Conservation (phyloP, 108 stramenopile genomes). For the Cyclostephanos tholiformis region DNA sequence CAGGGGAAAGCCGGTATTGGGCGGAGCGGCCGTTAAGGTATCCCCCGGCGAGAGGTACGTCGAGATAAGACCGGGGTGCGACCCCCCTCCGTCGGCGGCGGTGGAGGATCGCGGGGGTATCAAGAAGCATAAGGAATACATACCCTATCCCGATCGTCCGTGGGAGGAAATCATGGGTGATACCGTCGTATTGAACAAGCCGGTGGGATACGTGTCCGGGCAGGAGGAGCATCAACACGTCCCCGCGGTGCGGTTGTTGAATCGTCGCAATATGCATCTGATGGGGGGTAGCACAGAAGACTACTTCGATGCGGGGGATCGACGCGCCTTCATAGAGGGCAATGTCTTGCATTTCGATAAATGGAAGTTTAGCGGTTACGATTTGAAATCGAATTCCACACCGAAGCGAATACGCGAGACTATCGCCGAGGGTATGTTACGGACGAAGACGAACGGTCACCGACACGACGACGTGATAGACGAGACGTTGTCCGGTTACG, state of each 20-base stretch:
- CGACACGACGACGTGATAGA: slow-evolving; percentile 12
- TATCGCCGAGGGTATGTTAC: background rate
- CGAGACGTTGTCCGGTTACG: slow-evolving; percentile 54
- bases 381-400: slow-evolving; percentile 13
- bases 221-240: slow-evolving; percentile 67
- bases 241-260: slow-evolving; percentile 67
- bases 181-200: slow-evolving; percentile 80
- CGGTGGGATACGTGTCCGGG: slow-evolving; percentile 74
- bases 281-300: slow-evolving; percentile 1
- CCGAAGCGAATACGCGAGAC: slow-evolving; percentile 15
- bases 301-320: background rate
- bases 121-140: slow-evolving; percentile 13
- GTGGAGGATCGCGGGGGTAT: background rate
- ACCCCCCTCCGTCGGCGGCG: background rate
- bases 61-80: slow-evolving; percentile 30
- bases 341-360: slow-evolving; percentile 23
- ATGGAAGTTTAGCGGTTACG: slow-evolving; percentile 20
- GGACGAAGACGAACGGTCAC: background rate
- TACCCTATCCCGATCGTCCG: slow-evolving; percentile 32
- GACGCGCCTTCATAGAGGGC: slow-evolving; percentile 9
- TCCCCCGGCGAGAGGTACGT: slow-evolving; percentile 27
- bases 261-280: slow-evolving; percentile 30
- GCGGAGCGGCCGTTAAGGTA: slow-evolving; percentile 57
- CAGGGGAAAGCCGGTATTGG: slow-evolving; percentile 46
- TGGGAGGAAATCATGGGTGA: slow-evolving; percentile 41